Base-by-base conservation (phyloP, 202 grass and related monocot genomes). In the Saccharum hybrid region DNA sequence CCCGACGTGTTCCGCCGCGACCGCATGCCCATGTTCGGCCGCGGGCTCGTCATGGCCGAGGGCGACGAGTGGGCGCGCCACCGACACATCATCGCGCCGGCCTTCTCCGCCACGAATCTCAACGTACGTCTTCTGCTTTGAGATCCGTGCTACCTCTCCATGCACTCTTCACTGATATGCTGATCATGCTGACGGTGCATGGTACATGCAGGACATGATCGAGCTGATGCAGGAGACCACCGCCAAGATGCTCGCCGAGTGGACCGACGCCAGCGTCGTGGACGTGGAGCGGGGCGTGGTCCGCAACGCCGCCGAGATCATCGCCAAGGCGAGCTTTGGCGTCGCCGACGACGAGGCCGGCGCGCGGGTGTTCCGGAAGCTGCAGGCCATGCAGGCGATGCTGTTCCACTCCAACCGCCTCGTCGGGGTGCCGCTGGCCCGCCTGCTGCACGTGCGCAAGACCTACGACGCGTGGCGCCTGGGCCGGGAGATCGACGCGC, bases 1-100 rank as follows among this genome's bases (percentile, higher is more conserved):
- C 96, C 96, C 45, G 80, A 98, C 21, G 86, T 98, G 26, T 98
- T 98, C 90, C 94, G 94, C 21, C 74, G 74, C 40, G 96, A 98
- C 84, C 76, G 96, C 19, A 98, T 84, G 85, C 92, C 92, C 22
- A 88, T 98, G 96, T 98, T 98, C 46, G 96, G 96, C 5, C 22
- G 88, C 0, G 96, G 92, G 0, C 87, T 98, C 28, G 81, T 98
- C 42, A 98, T 98, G 96, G 89, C 75, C 0, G 96, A 98, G 73
- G 96, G 96, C 7, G 70, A 92, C 3, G 83, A 90, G 3, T 95
- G 96, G 96, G 80, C 65, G 26, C 70, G 68, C n/a, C 96, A 95
- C 83, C 82, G 92, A 16, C 42, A 95, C 54, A 83, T 95, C 87
- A 95, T 98, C 68, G 78, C 96, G 0, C 96, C 96, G 0, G 92